phyloP scores from a whole-genome alignment of 1,284 basidiomycete species.

The Ganoderma leucocontextum region DNA sequence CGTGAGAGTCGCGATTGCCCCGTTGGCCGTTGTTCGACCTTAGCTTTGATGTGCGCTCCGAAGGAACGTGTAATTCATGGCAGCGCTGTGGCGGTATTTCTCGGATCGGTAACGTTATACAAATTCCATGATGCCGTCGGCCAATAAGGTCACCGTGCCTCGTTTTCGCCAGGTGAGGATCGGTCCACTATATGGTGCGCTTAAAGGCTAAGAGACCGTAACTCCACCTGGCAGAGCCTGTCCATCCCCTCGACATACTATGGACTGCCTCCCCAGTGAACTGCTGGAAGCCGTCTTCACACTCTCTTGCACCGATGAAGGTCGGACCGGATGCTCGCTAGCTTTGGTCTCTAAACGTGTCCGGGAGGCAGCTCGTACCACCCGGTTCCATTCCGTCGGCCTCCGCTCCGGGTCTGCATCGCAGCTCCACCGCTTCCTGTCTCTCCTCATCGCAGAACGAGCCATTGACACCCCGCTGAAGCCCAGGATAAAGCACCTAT shows the following conservation, averaged over 20 bases:
- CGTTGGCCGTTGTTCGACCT: neutral
- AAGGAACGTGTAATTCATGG: neutral
- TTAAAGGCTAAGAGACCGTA: neutral
- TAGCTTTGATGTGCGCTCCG: neutral
- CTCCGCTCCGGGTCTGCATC: neutral
- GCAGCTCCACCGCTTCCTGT: constrained; percentile 4
- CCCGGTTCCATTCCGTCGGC: constrained; percentile 11
- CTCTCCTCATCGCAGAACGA: constrained; percentile 1
- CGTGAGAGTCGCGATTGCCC: neutral
- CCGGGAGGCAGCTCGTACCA: constrained; percentile 6
- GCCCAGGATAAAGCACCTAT: constrained; percentile 14
- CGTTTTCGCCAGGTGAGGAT: neutral
- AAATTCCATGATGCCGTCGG: neutral
- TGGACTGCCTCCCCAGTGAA: constrained; percentile 10
- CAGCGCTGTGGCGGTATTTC: too few relatives aligned
- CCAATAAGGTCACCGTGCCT: constrained; percentile 1
- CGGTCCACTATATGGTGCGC: neutral
- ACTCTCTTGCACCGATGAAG: constrained; percentile 17
- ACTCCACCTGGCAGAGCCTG: neutral
- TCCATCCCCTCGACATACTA: neutral
- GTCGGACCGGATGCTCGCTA: constrained; percentile 13
- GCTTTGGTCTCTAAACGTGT: constrained; percentile 9
- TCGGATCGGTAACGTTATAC: neutral
- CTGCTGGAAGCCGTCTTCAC: constrained; percentile 11
- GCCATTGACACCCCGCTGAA: neutral